These are phyloP conservation scores for Fusarium lyarnte DNA, from an alignment of 2,329 filamentous ascomycete species.

Conservation along the genomic window DNA sequence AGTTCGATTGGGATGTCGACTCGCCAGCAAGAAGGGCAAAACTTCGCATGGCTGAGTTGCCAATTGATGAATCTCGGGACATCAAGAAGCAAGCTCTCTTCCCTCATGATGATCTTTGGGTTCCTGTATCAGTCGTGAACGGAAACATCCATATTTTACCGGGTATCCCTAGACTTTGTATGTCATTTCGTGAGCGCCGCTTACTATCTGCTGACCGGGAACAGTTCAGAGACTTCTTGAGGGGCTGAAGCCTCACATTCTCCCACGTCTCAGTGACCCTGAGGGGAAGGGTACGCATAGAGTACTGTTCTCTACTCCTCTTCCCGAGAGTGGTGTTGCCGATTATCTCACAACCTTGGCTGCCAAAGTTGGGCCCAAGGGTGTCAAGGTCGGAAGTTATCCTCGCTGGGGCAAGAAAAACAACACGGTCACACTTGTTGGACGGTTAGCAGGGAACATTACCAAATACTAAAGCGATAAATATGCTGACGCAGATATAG, in stretches of 20 bases:
- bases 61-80: slow-evolving; percentile 74
- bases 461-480: slow-evolving; percentile 27
- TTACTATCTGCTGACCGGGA: slow-evolving; percentile 12
- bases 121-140: slow-evolving; percentile 88
- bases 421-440: slow-evolving; percentile 92
- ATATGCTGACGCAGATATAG: slow-evolving; percentile 49
- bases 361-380: slow-evolving; percentile 74
- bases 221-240: slow-evolving; percentile 78
- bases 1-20: slow-evolving; percentile 86
- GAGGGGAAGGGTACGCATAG: slow-evolving; percentile 83
- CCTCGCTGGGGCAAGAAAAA: slow-evolving; percentile 87
- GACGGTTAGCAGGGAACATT: slow-evolving; percentile 54
- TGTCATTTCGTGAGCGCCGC: slow-evolving; percentile 39
- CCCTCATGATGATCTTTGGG: slow-evolving; percentile 84
- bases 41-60: slow-evolving; percentile 89
- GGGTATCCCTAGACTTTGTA: slow-evolving; percentile 84
- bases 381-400: slow-evolving; percentile 95
- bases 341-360: slow-evolving; percentile 84
- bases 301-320: slow-evolving; percentile 85
- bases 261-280: slow-evolving; percentile 78
- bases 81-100: slow-evolving; percentile 80
- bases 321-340: slow-evolving; percentile 87
- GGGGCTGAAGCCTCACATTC: slow-evolving; percentile 75
- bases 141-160: slow-evolving; percentile 94
- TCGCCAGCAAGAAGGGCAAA: slow-evolving; percentile 82